Evolutionary conservation across 1,139 yeast genomes (phyloP), one percentile per base, ranked within the genome.

Genomic region (Scheffersomyces parashehatae): DNA sequence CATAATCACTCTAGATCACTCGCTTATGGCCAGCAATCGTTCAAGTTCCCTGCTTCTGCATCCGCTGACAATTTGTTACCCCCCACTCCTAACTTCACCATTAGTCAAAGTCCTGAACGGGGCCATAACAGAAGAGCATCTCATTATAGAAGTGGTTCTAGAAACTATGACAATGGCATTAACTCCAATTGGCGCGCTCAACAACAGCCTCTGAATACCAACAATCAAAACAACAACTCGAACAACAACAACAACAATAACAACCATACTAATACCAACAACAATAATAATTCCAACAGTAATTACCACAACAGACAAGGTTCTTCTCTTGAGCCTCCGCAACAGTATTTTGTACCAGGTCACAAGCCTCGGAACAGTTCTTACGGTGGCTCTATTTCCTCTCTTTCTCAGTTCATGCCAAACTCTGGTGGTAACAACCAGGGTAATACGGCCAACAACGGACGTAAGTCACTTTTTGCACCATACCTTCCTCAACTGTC

Each of bases 401-500:
- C 93, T 1, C 59, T 74, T 47, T 64, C 73, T 3, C 74, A 67
- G 40, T 72, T 73, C 48, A 51, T 67, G 51, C 74, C 74, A 3
- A 52, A 50, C 36, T 53, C 53, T 29, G 49, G 47, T 16, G 50
- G 49, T 14, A 44, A 47, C 26, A 56, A 55, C 38, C 55, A 58
- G 36, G 61, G 58, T 58, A 56, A 43, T 35, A 63, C 63, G 42
- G 68, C 68, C 35, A 55, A 58, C 42, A 70, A 70, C 44, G 73
- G 75, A 14, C 81, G 99, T 55, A 93, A 91, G 60, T 88, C 97
- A 0, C 77, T 93, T 44, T 93, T 93, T 69, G 96, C 97, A 28
- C 99, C 99, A 5, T 93, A 93, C 60, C 76, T 93, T 47, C 97
- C 98, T 3, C 99, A 93, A 59, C 87, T 91, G 3, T 84, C 95